Evolutionary conservation across 305 asterid species (phyloP), one percentile per base, ranked within the genome.

Genomic region (Rubia peregrina): DNA sequence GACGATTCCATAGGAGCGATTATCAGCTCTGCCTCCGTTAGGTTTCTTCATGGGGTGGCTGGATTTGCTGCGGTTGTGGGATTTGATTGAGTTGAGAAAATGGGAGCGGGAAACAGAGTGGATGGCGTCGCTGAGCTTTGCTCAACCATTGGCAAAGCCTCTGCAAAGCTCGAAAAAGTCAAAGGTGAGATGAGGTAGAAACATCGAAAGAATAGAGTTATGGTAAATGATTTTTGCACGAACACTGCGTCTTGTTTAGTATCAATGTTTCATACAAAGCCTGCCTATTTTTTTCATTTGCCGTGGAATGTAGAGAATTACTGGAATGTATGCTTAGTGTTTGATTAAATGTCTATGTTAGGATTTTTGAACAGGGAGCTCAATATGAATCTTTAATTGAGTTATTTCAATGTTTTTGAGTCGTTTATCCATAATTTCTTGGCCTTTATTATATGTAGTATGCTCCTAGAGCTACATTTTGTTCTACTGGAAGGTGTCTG

Each of bases 111-210:
- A 88, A 63, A 89, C 80, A 12, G 96, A 84, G 83, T 90, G 97
- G 66, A 93, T 90, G 36, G 95, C 96, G 73, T 90, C 97, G 81
- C 97, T 90, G 73, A 93, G 89, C 85, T 90, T 93, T n/a, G n/a
- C n/a, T n/a, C n/a, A n/a, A n/a, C n/a, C n/a, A n/a, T n/a, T n/a
- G n/a, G n/a, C n/a, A n/a, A n/a, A n/a, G n/a, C n/a, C n/a, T n/a
- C n/a, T n/a, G n/a, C n/a, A n/a, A n/a, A n/a, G n/a, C n/a, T n/a
- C n/a, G n/a, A n/a, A n/a, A n/a, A n/a, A n/a, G n/a, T n/a, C n/a
- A n/a, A n/a, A n/a, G n/a, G n/a, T n/a, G n/a, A n/a, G n/a, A n/a
- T n/a, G n/a, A n/a, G n/a, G n/a, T n/a, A n/a, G n/a, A n/a, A n/a
- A n/a, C n/a, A n/a, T n/a, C n/a, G n/a, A n/a, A n/a, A n/a, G n/a